phyloP scores from a whole-genome alignment of 441 rosid species.

The Syzygium syzygioides region DNA sequence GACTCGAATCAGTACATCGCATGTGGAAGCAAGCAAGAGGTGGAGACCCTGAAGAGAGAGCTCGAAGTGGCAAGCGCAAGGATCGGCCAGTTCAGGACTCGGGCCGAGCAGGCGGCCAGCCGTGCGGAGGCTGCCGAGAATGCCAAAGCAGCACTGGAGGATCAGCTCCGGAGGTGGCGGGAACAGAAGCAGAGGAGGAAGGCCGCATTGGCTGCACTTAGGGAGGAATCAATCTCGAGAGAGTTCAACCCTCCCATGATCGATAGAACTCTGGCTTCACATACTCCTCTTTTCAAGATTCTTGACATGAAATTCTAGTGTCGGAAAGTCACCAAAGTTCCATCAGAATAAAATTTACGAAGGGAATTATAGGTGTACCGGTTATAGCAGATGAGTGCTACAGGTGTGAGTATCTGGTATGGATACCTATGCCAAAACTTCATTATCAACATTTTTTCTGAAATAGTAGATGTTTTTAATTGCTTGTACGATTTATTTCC shows the following conservation, averaged over 20 bases:
- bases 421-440: background rate
- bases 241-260: conserved; percentile 7
- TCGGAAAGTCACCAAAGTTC: background rate
- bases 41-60: conserved; percentile 27
- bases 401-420: background rate
- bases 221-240: conserved; percentile 28
- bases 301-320: conserved; percentile 42
- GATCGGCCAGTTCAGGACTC: conserved; percentile 34
- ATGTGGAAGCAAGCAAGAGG: conserved; percentile 10
- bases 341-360: background rate
- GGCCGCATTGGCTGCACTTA: conserved; percentile 35
- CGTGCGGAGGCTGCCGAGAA: conserved; percentile 52
- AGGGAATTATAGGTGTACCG: background rate
- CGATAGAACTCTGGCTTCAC: background rate
- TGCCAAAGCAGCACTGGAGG: conserved; percentile 34
- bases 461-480: background rate
- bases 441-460: background rate
- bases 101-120: conserved; percentile 40
- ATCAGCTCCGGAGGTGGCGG: conserved; percentile 32
- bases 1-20: background rate
- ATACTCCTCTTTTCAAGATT: conserved; percentile 39
- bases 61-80: conserved; percentile 24
- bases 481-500: background rate
- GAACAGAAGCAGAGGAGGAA: conserved; percentile 40
- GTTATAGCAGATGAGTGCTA: background rate